These are phyloP conservation scores for Biscutella laevigata DNA, from an alignment of 441 rosid species.

Conservation along the genomic window DNA sequence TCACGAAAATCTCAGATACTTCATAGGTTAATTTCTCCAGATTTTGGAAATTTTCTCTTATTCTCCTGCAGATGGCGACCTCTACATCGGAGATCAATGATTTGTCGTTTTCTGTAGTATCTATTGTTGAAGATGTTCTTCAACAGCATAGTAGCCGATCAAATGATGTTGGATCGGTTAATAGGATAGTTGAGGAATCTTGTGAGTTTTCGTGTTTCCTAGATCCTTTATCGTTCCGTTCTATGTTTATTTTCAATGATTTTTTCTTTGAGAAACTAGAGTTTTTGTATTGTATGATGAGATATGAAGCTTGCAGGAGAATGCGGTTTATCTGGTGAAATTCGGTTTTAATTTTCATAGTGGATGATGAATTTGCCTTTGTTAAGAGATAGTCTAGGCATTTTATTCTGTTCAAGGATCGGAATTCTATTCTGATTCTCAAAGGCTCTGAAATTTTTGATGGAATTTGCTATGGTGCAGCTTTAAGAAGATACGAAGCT, in stretches of 20 bases:
- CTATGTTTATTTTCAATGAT: no score
- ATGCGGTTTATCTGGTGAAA: no score
- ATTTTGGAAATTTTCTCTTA: no score
- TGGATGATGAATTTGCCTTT: no score
- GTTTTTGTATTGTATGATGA: no score
- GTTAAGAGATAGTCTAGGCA: not conserved
- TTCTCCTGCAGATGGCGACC: conserved; percentile 35
- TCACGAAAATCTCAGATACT: not conserved
- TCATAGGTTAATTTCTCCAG: no score
- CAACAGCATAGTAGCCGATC: conserved; percentile 47
- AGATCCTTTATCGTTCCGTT: not conserved
- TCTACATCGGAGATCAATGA: conserved; percentile 36
- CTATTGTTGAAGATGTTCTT: conserved; percentile 77
- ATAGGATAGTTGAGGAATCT: conserved; percentile 56
- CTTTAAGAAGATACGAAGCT: conserved; percentile 55
- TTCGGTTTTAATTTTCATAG: no score
- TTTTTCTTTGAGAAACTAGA: no score
- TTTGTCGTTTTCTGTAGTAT: conserved; percentile 45
- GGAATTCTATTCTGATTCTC: not conserved
- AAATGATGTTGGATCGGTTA: conserved; percentile 34
- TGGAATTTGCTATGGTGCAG: conserved; percentile 21
- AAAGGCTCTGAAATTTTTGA: not conserved
- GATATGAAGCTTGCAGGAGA: no score
- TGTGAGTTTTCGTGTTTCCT: conserved; percentile 33
- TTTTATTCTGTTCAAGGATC: not conserved